These are phyloP conservation scores for Scedosporium dehoogii DNA, from an alignment of 2,329 filamentous ascomycete genomes.

Conservation along the genomic window DNA sequence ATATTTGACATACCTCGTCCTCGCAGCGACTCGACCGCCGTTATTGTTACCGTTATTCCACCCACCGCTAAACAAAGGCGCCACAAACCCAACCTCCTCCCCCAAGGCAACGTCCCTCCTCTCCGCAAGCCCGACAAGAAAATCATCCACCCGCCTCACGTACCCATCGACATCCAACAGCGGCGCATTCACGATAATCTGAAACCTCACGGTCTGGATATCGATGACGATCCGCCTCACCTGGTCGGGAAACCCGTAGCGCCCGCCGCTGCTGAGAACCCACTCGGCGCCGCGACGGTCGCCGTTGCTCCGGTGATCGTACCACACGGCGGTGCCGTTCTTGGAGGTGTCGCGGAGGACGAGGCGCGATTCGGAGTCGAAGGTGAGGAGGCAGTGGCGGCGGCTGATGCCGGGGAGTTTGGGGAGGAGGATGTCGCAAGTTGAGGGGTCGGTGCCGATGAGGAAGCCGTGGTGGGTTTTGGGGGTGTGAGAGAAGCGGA, in stretches of 20 bases:
- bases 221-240: slow-evolving; percentile 26
- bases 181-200: slow-evolving; percentile 27
- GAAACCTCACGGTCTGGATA: slow-evolving; percentile 28
- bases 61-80: neutral
- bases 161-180: slow-evolving; percentile 22
- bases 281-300: slow-evolving; percentile 25
- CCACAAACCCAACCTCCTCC: slow-evolving; percentile 14
- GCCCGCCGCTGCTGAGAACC: slow-evolving; percentile 22
- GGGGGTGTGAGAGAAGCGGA: slow-evolving; percentile 23
- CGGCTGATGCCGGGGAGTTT: slow-evolving; percentile 21
- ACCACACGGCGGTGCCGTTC: slow-evolving; percentile 30
- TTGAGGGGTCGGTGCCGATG: slow-evolving; percentile 25
- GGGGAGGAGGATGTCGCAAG: slow-evolving; percentile 28
- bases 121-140: slow-evolving; percentile 11
- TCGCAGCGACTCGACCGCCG: slow-evolving; percentile 12
- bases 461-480: slow-evolving; percentile 26
- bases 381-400: slow-evolving; percentile 27
- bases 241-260: slow-evolving; percentile 22
- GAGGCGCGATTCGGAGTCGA: slow-evolving; percentile 26
- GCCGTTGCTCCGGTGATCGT: slow-evolving; percentile 28
- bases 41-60: slow-evolving; percentile 10
- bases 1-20: slow-evolving; percentile 10
- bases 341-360: slow-evolving; percentile 28
- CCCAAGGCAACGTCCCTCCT: slow-evolving; percentile 18
- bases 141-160: slow-evolving; percentile 22